These are phyloP conservation scores for Debaryomyces psychrophilus DNA, from an alignment of 1,139 yeast species.

Conservation along the genomic window DNA sequence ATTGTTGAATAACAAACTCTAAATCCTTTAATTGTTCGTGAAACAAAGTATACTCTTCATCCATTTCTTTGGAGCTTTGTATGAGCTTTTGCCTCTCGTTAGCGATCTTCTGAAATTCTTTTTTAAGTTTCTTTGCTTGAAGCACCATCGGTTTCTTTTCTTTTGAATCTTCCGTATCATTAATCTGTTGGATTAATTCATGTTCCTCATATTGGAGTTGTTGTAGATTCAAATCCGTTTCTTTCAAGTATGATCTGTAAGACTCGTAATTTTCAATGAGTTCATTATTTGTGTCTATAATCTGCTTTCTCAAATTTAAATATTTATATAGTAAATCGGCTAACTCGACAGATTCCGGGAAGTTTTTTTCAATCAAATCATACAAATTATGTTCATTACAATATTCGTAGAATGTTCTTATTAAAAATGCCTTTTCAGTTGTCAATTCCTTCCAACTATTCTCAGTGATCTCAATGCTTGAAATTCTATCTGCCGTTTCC, in stretches of 20 bases:
- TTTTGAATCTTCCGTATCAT: constrained; percentile 10
- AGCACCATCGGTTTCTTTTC: not conserved
- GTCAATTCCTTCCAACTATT: constrained; percentile 72
- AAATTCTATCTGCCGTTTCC: constrained; percentile 61
- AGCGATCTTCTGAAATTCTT: constrained; percentile 13
- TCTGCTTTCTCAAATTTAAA: constrained; percentile 47
- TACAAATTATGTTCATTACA: constrained; percentile 56
- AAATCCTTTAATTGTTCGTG: constrained; percentile 53
- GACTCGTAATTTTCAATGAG: constrained; percentile 24
- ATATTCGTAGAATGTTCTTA: constrained; percentile 66
- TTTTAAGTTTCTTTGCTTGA: constrained; percentile 12
- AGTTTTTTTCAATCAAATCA: constrained; percentile 67
- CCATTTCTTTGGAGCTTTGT: constrained; percentile 16
- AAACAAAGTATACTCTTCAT: constrained; percentile 30
- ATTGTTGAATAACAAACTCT: constrained; percentile 76
- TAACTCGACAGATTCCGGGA: constrained; percentile 80
- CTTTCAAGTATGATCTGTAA: constrained; percentile 14
- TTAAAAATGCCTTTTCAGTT: constrained; percentile 73
- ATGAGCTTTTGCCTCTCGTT: constrained; percentile 10
- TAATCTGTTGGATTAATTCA: not conserved
- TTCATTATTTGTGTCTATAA: constrained; percentile 34
- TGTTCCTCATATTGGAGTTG: constrained; percentile 14
- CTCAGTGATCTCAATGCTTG: constrained; percentile 57
- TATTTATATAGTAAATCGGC: constrained; percentile 62
- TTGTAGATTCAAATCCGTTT: constrained; percentile 20